Evolutionary conservation across 345 rosid genomes (phyloP).

Genomic region (Hibiscus trionum): DNA sequence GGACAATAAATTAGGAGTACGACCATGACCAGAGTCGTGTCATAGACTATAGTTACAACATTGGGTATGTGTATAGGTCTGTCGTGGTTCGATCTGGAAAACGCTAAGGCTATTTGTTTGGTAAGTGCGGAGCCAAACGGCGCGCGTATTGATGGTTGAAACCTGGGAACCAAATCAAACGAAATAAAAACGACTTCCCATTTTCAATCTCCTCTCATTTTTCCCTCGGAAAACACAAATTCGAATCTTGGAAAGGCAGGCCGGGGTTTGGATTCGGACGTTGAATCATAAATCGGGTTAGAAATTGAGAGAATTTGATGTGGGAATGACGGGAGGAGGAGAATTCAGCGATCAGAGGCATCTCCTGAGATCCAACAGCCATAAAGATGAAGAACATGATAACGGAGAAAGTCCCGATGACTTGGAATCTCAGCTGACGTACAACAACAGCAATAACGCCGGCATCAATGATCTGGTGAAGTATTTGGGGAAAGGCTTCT

Average conservation of each 20-base stretch:
- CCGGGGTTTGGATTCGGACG: not conserved
- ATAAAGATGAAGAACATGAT: slow-evolving; percentile 4
- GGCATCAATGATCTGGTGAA: slow-evolving; percentile 49
- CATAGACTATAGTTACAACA: not conserved
- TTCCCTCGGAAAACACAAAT: not conserved
- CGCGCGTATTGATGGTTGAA: not conserved
- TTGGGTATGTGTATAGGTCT: not conserved
- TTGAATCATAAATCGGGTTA: not conserved
- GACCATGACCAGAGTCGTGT: not conserved
- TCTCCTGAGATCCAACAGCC: slow-evolving; percentile 30
- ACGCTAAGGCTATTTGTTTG: not conserved
- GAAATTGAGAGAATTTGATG: not conserved
- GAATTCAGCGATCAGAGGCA: slow-evolving; percentile 28
- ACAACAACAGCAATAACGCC: slow-evolving; percentile 7
- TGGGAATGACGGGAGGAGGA: slow-evolving; percentile 9
- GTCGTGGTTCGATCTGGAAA: not conserved
- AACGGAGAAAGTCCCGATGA: slow-evolving; percentile 6
- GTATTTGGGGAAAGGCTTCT: slow-evolving; percentile 54
- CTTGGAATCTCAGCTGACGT: slow-evolving; percentile 31
- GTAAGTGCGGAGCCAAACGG: not conserved
- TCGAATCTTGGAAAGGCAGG: not conserved
- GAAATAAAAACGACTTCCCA: not conserved
- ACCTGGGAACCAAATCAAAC: not conserved
- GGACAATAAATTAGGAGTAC: too few relatives aligned
- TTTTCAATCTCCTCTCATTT: not conserved